A percentile compares a stretch with the other conserved stretches of the same genome.
Evolutionary conservation across 2,329 filamentous ascomycete species (phyloP).

Genomic region (Beauveria brongniartii): DNA sequence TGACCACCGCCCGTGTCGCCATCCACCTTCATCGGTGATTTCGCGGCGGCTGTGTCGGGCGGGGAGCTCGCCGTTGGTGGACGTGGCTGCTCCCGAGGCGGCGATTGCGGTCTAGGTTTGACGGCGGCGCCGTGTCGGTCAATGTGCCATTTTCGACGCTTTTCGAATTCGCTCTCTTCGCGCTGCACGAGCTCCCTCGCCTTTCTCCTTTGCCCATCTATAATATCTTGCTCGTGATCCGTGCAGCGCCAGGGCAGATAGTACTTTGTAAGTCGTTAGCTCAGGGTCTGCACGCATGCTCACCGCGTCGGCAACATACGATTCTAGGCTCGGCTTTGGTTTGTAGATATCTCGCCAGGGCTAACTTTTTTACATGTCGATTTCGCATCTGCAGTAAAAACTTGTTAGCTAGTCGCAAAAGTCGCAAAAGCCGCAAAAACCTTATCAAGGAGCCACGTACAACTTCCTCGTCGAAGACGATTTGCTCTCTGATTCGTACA

Average conservation of each 20-base stretch:
- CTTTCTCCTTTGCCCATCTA: constrained; percentile 62
- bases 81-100: constrained; percentile 15
- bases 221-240: constrained; percentile 57
- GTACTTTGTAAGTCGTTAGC: constrained; percentile 44
- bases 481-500: constrained; percentile 60
- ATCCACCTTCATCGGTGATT: neutral
- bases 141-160: constrained; percentile 32
- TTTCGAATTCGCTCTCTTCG: constrained; percentile 57
- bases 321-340: constrained; percentile 66
- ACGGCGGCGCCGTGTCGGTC: constrained; percentile 19
- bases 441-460: constrained; percentile 43
- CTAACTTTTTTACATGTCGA: constrained; percentile 63
- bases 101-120: constrained; percentile 23
- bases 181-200: constrained; percentile 54
- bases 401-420: constrained; percentile 14
- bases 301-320: constrained; percentile 42
- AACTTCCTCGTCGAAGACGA: constrained; percentile 65
- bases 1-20: neutral
- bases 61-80: constrained; percentile 12
- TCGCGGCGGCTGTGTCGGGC: neutral
- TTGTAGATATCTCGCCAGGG: constrained; percentile 62
- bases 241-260: constrained; percentile 78
- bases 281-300: neutral
- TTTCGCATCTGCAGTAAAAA: constrained; percentile 57
- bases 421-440: neutral